Percentiles rank a stretch among this genome's conserved stretches.
Evolutionary conservation across 768 basidiomycete genomes (phyloP).

Genomic region (Tylopilus subfusipes): DNA sequence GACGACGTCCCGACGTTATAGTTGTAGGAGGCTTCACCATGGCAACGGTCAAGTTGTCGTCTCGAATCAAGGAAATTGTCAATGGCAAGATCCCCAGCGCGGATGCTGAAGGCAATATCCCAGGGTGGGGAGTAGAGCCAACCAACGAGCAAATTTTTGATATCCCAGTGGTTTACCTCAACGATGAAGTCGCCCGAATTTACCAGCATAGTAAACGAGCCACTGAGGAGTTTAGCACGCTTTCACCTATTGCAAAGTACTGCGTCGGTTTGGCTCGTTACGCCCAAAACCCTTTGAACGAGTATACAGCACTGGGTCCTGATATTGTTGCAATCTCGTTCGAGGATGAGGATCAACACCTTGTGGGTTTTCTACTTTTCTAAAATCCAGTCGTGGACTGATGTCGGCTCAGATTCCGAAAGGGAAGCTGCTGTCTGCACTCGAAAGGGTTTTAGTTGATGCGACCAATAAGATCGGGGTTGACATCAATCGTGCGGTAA

Average conservation of each 20-base stretch:
- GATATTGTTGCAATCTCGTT: slow-evolving; percentile 84
- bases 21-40: slow-evolving; percentile 87
- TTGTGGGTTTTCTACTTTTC: slow-evolving; percentile 47
- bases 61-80: slow-evolving; percentile 59
- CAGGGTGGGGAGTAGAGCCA: slow-evolving; percentile 30
- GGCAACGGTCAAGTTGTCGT: slow-evolving; percentile 67
- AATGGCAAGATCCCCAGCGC: slow-evolving; percentile 25
- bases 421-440: slow-evolving; percentile 75
- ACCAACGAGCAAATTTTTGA: slow-evolving; percentile 45
- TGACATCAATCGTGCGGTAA: slow-evolving; percentile 91
- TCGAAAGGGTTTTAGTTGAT: slow-evolving; percentile 89
- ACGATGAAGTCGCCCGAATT: slow-evolving; percentile 89
- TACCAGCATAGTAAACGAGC: slow-evolving; percentile 91
- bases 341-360: slow-evolving; percentile 80
- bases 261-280: slow-evolving; percentile 94
- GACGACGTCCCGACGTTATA: slow-evolving; percentile 83
- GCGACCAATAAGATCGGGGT: slow-evolving; percentile 91
- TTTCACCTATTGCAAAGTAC: slow-evolving; percentile 80
- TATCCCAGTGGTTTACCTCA: slow-evolving; percentile 77
- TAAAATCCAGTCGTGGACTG: not conserved
- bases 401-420: slow-evolving; percentile 60
- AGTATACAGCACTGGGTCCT: slow-evolving; percentile 84
- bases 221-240: slow-evolving; percentile 72
- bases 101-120: slow-evolving; percentile 18
- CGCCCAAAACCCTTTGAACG: slow-evolving; percentile 89